Base-by-base conservation (phyloP, 768 basidiomycete genomes). In the Boletus rubescentipes region DNA sequence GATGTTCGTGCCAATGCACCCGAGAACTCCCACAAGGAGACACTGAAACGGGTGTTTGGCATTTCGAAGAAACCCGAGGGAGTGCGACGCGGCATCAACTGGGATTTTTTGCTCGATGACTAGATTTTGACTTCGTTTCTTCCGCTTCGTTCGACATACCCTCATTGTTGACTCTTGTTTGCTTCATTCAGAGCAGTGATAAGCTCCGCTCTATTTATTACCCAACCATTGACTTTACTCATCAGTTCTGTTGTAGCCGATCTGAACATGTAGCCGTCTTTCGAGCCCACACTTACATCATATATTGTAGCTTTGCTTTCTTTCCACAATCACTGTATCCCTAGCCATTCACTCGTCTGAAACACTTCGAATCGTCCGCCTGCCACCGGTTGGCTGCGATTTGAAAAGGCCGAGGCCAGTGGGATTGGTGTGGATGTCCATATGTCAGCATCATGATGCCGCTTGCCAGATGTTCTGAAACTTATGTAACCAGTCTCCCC, bases 81-180 rank as follows among this genome's bases (percentile, higher is more conserved):
- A 62, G 62, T 63, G 30, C 59, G 74, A 38, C 53, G 51, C 3
- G 60, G 64, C 40, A 84, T 88, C 54, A 79, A 90, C 70, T 91
- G 89, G 89, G 89, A 91, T 67, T 90, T 87, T 69, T 73, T 91
- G 53, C 77, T 91, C 44, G 86, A 89, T 54, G 86, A 87, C 64
- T 88, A 72, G 70, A 36, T 49, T 39, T 46, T 35, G 9, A 30
- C 26, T 21, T 42, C 9, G 36, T 18, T 35, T 39, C 32, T 46
- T 37, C 45, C 10, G 2, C 10, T 65, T 63, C 53, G 53, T 56
- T 67, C 54, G 34, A n/a, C 18, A 54, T 53, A 50, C 53, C 51
- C 39, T n/a, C 43, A 36, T 42, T 55, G 16, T 37, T 37, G 20
- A 9, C 11, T 34, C 12, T 53, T 51, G 26, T 51, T 56, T 40